Evolutionary conservation across 2,329 filamentous ascomycete genomes (phyloP), one percentile per base, ranked within the genome.

Genomic region (Colletotrichum viniferum): DNA sequence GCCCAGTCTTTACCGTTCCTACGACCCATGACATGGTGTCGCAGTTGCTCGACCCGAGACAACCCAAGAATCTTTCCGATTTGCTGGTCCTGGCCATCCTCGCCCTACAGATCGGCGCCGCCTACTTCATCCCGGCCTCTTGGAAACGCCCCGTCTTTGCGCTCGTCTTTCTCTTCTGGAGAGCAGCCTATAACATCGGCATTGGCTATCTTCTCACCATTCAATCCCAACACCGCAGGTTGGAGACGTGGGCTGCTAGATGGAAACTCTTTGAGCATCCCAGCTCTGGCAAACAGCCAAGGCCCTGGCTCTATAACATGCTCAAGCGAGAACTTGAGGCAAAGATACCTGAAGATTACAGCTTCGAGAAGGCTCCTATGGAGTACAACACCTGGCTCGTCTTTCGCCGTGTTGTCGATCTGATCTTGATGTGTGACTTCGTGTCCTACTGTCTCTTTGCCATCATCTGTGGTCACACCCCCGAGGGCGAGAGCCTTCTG

Each of bases 301-400:
- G 95, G 73, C 95, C 96, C 38, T 92, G 91, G 87, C 88, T 98
- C 69, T 98, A 97, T 88, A 90, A 90, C 55, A 89, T 98, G 77
- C 88, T 99, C 80, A 98, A 98, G 85, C 89, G 90, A 75, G 97
- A 99, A 85, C 90, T 98, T 84, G 96, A 98, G 86, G 94, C 95
- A 80, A 98, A 99, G 87, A 98, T 99, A 77, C 94, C 95, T 5
- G 90, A 94, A 81, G 96, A 99, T 87, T 99, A 98, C 87, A 92
- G 93, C 78, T 98, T 99, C 82, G 96, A 98, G 80, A 91, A 94
- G 79, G 96, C 96, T 1, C 97, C 97, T 18, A 89, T 98, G 84
- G 97, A 99, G 90, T 99, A 98, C 90, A 99, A 99, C 87, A 98
- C 97, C 56, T 99, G 97, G 97, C 91, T 99, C 72, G 92, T 98